Percentiles rank a stretch among this genome's conserved stretches.
phyloP scores from a whole-genome alignment of 106 monocot genomes.

The Chionographis japonica region DNA sequence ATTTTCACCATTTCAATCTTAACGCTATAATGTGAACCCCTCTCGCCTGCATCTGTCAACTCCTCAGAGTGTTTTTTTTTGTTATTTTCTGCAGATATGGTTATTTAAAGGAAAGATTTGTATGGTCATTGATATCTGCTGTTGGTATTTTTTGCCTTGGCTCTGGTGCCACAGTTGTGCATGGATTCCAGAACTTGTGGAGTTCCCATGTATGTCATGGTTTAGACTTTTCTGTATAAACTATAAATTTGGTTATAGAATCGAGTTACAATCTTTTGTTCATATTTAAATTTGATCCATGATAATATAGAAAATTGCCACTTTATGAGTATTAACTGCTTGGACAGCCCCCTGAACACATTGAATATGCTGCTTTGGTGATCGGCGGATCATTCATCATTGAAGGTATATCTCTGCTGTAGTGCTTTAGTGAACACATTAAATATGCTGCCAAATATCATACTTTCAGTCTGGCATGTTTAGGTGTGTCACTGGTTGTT shows the following conservation, averaged over 20 bases:
- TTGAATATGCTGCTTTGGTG: conserved; percentile 95
- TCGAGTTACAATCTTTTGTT: too few species aligned
- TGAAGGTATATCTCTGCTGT: conserved; percentile 58
- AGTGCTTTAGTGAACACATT: background rate
- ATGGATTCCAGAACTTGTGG: conserved; percentile 95
- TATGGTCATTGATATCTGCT: conserved; percentile 99
- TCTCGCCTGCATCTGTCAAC: too few species aligned
- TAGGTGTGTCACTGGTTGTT: conserved; percentile 91
- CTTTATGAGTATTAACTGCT: conserved; percentile 4
- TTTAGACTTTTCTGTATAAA: background rate
- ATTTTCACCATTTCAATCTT: too few species aligned
- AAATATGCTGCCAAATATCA: too few species aligned
- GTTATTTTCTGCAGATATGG: conserved; percentile 71
- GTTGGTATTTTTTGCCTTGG: conserved; percentile 99
- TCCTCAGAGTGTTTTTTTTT: too few species aligned
- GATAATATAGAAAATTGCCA: background rate
- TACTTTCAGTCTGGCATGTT: background rate
- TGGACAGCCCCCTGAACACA: conserved; percentile 87
- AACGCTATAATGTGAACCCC: too few species aligned
- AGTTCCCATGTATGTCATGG: conserved; percentile 42
- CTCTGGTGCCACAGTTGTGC: conserved; percentile 97
- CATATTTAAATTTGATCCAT: too few species aligned
- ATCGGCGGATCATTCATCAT: conserved; percentile 97
- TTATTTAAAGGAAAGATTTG: conserved; percentile 99
- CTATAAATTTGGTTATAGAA: too few species aligned